These are phyloP conservation scores for Naumovozyma baii DNA, from an alignment of 805 yeast species.

Conservation along the genomic window DNA sequence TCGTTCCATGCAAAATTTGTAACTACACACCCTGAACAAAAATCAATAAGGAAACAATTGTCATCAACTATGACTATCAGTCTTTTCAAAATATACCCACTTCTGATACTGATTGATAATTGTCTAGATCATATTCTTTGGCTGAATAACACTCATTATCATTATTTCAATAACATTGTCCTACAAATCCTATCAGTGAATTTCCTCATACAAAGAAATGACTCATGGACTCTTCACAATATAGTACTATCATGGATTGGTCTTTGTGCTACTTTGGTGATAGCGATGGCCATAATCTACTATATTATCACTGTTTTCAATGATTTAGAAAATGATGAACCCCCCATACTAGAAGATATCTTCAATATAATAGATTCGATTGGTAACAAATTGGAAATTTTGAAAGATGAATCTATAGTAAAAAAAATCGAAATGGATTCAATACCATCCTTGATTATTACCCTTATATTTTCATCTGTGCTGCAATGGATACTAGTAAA, in stretches of 20 bases:
- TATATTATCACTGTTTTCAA: conserved; percentile 14
- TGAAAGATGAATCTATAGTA: conserved; percentile 11
- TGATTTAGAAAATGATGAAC: conserved; percentile 17
- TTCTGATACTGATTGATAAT: conserved; percentile 21
- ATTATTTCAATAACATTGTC: conserved; percentile 21
- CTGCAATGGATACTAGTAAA: conserved; percentile 13
- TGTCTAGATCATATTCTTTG: conserved; percentile 21
- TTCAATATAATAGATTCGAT: conserved; percentile 19
- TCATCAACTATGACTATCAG: conserved; percentile 16
- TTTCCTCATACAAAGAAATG: conserved; percentile 3
- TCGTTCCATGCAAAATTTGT: conserved; percentile 10
- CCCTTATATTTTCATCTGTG: conserved; percentile 12
- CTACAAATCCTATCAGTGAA: conserved; percentile 11
- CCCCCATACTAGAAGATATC: conserved; percentile 29
- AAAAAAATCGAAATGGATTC: background rate
- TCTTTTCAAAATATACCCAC: conserved; percentile 21
- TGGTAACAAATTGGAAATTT: conserved; percentile 15
- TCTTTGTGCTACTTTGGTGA: conserved; percentile 9
- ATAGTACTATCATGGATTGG: conserved; percentile 14
- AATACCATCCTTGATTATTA: background rate
- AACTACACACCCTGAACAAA: conserved; percentile 15
- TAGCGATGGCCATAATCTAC: conserved; percentile 11
- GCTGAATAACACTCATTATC: conserved; percentile 20
- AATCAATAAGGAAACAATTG: conserved; percentile 15
- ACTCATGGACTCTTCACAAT: background rate